phyloP scores from a whole-genome alignment of 352 stramenopile genomes.

The Peronospora tabacina region DNA sequence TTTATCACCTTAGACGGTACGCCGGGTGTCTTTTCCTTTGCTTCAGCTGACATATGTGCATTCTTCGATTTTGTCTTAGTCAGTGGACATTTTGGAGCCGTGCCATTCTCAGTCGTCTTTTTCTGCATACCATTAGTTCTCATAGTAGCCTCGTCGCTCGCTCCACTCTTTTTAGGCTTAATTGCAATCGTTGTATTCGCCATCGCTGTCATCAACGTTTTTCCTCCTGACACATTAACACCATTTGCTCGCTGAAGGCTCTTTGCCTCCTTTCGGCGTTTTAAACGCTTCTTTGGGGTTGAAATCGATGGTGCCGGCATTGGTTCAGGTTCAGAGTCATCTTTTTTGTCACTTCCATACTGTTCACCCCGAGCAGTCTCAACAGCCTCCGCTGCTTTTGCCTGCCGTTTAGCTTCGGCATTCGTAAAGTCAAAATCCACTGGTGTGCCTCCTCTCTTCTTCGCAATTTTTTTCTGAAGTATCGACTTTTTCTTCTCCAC shows the following conservation, averaged over 20 bases:
- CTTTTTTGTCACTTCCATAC: slow-evolving; percentile 20
- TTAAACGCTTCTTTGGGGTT: slow-evolving; percentile 31
- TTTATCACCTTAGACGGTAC: slow-evolving; percentile 14
- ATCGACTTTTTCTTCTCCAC: slow-evolving; percentile 24
- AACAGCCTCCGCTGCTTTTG: slow-evolving; percentile 19
- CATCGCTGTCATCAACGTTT: slow-evolving; percentile 17
- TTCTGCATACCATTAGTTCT: slow-evolving; percentile 1
- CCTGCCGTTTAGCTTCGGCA: slow-evolving; percentile 31
- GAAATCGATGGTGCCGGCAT: slow-evolving; percentile 10
- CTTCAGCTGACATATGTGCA: slow-evolving; percentile 1
- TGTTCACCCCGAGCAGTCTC: slow-evolving; percentile 18
- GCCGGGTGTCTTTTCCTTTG: slow-evolving; percentile 1
- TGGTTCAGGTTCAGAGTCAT: slow-evolving; percentile 18
- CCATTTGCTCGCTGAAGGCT: slow-evolving; percentile 7
- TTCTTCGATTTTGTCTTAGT: slow-evolving; percentile 10
- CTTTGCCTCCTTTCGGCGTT: slow-evolving; percentile 29
- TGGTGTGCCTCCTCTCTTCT: slow-evolving; percentile 15
- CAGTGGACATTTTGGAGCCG: background rate
- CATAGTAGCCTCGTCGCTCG: slow-evolving; percentile 7
- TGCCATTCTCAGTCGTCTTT: slow-evolving; percentile 4
- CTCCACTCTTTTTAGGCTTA: slow-evolving; percentile 8
- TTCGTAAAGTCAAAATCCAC: slow-evolving; percentile 52
- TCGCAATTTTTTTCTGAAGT: slow-evolving; percentile 22
- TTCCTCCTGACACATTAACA: background rate
- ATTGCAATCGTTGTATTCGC: slow-evolving; percentile 11